Conservation (phyloP, 1,284 basidiomycete genomes). For the Ustilago trichophora region DNA sequence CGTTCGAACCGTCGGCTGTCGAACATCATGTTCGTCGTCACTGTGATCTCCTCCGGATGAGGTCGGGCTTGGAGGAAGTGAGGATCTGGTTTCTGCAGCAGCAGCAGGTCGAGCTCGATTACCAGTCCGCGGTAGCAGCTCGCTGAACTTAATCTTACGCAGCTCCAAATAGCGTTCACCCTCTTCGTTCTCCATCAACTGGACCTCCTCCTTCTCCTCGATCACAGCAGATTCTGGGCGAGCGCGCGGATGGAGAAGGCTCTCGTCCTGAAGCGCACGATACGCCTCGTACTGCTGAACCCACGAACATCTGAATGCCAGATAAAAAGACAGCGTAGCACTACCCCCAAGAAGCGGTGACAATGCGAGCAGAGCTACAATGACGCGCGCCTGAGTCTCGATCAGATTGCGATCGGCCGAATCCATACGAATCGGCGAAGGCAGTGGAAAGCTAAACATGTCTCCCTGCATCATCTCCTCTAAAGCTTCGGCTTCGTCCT, state of each 20-base stretch:
- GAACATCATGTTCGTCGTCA: neutral
- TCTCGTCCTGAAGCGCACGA: slow-evolving; percentile 1
- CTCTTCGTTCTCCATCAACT: slow-evolving; percentile 47
- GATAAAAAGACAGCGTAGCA: slow-evolving; percentile 32
- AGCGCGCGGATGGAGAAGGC: neutral
- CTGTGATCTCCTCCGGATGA: neutral
- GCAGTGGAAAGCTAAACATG: neutral
- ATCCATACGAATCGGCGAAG: slow-evolving; percentile 6
- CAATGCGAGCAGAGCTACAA: slow-evolving; percentile 13
- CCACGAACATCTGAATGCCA: slow-evolving; percentile 32
- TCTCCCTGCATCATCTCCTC: neutral
- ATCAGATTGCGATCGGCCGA: slow-evolving; percentile 17
- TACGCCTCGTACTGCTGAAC: slow-evolving; percentile 15
- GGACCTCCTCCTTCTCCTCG: slow-evolving; percentile 70
- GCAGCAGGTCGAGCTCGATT: neutral
- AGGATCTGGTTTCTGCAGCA: neutral
- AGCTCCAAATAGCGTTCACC: slow-evolving; percentile 27
- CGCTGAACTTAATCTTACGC: slow-evolving; percentile 20
- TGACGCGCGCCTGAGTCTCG: slow-evolving; percentile 28
- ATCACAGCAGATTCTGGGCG: slow-evolving; percentile 55
- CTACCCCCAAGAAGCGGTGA: slow-evolving; percentile 36
- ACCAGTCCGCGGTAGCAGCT: neutral
- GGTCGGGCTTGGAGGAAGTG: slow-evolving; percentile 1
- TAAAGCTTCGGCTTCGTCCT: neutral
- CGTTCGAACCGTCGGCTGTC: neutral